Base-by-base conservation (phyloP, 2,329 filamentous ascomycete species). In the Tolypocladium endophyticum region DNA sequence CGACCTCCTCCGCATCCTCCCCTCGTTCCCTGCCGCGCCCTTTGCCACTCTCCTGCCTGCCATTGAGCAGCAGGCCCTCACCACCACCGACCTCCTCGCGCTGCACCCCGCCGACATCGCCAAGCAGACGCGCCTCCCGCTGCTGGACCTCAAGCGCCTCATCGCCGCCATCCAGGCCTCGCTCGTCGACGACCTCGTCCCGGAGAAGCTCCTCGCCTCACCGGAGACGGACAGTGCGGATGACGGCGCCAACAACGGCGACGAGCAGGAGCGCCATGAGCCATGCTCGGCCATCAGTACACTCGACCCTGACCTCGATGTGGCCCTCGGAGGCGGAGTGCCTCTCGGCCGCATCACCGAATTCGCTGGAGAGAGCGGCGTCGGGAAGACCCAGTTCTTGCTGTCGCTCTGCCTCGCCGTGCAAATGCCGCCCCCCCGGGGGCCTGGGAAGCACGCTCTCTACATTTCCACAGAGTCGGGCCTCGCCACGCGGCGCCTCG, bases 391-490 rank as follows among this genome's bases (percentile, higher is more conserved):
- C 1, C 94, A 99, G 73, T 85, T 97, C 68, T 86, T 97, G 35
- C 83, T 97, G 35, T 87, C 87, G 28, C 82, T 99, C 35, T 86
- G 96, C 53, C 85, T 97, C 39, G 83, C 92, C 38, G 87, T 87
- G 20, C 94, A 99, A 73, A 86, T 97, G 5, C 86, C 89, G 2
- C 76, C 85, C 1, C 89, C 90, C 0, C 79, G 80, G 50, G 91
- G 90, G 7, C 80, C 92, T 0, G 82, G 82, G 43, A 85, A 86
- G 62, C 82, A 86, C n/a, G 88, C 90, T 0, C 81, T 99, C 41
- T 99, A 99, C 78, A 89, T 99, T 68, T 95, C 92, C 1, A 97
- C 94, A 52, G 94, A 99, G 76, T 87, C 91, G 0, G 81, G 89
- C 0, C 82, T 99, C 2, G 86, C 92, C 25, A 97, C 93, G 7